Evolutionary conservation across 2,329 filamentous ascomycete species (phyloP).

Genomic region (Chlorencoelia australis): DNA sequence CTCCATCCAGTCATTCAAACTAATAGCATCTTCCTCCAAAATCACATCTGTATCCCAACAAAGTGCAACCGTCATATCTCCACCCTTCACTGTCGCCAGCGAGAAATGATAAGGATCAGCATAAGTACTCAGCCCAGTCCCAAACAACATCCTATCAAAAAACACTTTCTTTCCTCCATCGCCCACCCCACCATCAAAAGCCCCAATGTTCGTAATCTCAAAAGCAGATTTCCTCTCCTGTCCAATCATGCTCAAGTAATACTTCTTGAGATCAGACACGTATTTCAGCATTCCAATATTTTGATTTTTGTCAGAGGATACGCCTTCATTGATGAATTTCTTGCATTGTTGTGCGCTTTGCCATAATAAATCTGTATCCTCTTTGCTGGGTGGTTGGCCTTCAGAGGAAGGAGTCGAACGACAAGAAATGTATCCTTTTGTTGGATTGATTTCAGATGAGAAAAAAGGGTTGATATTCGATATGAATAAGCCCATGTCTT

Average conservation of each 20-base stretch:
- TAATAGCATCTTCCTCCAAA: too few relatives aligned
- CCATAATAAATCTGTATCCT: conserved; percentile 11
- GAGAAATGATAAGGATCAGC: conserved; percentile 9
- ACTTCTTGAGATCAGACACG: conserved; percentile 35
- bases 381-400: not conserved
- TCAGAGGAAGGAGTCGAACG: not conserved
- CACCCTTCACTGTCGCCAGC: conserved; percentile 12
- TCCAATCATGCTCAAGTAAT: conserved; percentile 34
- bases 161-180: conserved; percentile 3
- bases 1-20: too few relatives aligned
- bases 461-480: conserved; percentile 7
- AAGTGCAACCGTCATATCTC: conserved; percentile 15
- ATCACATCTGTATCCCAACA: too few relatives aligned
- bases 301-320: conserved; percentile 35
- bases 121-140: conserved; percentile 8
- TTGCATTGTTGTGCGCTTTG: conserved; percentile 7
- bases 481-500: conserved; percentile 2
- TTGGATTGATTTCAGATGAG: conserved; percentile 7
- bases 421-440: conserved; percentile 12
- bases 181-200: conserved; percentile 23
- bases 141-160: conserved; percentile 14
- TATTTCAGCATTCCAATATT: conserved; percentile 32
- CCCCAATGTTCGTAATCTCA: conserved; percentile 45
- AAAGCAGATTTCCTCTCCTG: conserved; percentile 34
- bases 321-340: conserved; percentile 27